Evolutionary conservation across 495 filamentous ascomycete species (phyloP).

Genomic region (Astrothelium subdiscretum): DNA sequence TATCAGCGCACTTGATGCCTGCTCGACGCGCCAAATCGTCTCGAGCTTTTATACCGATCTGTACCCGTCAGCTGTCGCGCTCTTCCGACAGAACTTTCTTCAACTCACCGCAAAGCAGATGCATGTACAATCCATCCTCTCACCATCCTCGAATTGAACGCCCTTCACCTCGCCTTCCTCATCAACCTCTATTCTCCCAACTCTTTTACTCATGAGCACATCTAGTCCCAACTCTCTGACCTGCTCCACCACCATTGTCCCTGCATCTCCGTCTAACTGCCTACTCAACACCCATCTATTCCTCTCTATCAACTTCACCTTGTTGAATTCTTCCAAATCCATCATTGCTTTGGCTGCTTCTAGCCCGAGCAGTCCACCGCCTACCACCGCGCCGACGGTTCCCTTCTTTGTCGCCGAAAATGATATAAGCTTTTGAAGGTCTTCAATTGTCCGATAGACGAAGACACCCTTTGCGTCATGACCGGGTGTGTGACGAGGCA

Average conservation of each 20-base stretch:
- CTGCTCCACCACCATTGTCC: conserved; percentile 72
- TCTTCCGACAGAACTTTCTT: not conserved
- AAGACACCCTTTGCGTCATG: conserved; percentile 82
- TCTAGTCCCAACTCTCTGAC: conserved; percentile 73
- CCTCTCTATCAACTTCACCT: conserved; percentile 76
- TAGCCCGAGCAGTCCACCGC: conserved; percentile 80
- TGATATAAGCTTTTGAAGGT: conserved; percentile 69
- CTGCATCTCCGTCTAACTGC: conserved; percentile 80
- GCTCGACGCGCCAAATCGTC: conserved; percentile 65
- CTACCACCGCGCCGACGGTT: conserved; percentile 65
- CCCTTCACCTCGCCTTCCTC: conserved; percentile 58
- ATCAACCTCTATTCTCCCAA: conserved; percentile 59
- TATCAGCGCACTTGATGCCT: conserved; percentile 61
- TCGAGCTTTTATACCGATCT: conserved; percentile 73
- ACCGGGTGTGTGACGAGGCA: conserved; percentile 71
- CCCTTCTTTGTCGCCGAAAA: conserved; percentile 58
- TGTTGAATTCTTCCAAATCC: conserved; percentile 65
- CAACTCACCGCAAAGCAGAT: conserved; percentile 72
- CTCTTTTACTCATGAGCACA: conserved; percentile 67
- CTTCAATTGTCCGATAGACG: conserved; percentile 85
- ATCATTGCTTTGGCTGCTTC: conserved; percentile 96
- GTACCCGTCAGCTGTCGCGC: conserved; percentile 3
- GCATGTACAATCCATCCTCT: conserved; percentile 68
- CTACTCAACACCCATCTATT: conserved; percentile 82
- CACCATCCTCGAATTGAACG: conserved; percentile 75